Base-by-base conservation (phyloP, 1,284 basidiomycete genomes). In the Naganishia sp. region DNA sequence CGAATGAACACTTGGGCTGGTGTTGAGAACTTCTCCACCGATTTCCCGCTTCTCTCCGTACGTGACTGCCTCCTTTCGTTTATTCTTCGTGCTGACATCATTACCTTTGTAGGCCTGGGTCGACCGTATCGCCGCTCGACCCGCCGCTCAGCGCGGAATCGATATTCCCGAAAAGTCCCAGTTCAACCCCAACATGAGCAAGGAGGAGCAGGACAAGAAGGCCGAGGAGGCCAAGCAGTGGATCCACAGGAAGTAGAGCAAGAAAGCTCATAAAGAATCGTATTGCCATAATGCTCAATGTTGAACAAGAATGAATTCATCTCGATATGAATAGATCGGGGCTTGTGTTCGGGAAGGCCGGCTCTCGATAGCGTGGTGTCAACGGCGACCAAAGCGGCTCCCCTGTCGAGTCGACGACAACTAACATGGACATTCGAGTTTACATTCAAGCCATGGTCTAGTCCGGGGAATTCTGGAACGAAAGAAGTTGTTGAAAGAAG, bases 21-120 rank as follows among this genome's bases (percentile, higher is more conserved):
- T 21, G 79, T 87, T 52, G 81, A 85, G 52, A 82, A 78, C 33
- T 76, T 89, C 43, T 80, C 83, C 49, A n/a, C 55, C 36, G 64
- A 65, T 6, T 89, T 82, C 80, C 86, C 88, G 0, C 78, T 78
- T 55, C 74, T 89, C 55, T 83, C 85, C 79, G 85, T 83, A 68
- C 57, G 72, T 64, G 28, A 42, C 28, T 28, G 6, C 45, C 7
- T 39, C 15, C 36, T 0, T 13, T 39, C 49, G 16, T 21, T 21
- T n/a, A 43, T 18, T 10, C 39, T 10, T 48, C 31, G 25, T 60
- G 46, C 56, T 48, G 33, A 23, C 36, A n/a, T 25, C 16, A 31
- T n/a, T 23, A n/a, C 11, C 28, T 46, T 33, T 5, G 28, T 39
- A 77, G 69, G 79, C 79, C 7, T 86, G 84, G 84, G 45, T 83